Percentiles rank a stretch among this genome's conserved stretches.
Conservation (phyloP, 305 asterid genomes). For the Lippia alba region DNA sequence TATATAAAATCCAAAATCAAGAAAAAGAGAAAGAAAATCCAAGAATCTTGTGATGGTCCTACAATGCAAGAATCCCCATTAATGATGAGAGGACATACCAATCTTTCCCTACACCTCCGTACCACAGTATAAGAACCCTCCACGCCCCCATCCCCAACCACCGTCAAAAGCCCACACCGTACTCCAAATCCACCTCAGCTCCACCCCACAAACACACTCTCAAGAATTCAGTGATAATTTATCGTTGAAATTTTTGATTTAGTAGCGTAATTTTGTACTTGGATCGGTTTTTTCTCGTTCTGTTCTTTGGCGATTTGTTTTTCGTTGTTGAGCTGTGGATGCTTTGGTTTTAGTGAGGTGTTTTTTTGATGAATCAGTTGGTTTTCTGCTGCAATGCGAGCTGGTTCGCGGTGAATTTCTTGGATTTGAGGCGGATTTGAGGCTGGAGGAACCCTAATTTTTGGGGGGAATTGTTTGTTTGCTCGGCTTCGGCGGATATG, state of each 20-base stretch:
- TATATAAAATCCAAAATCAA: background rate
- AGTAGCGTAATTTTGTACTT: slow-evolving; percentile 5
- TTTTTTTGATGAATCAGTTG: slow-evolving; percentile 12
- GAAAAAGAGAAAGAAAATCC: background rate
- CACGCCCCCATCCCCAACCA: slow-evolving; percentile 32
- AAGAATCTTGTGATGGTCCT: background rate
- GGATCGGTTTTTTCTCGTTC: slow-evolving; percentile 35
- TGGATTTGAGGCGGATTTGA: slow-evolving; percentile 30
- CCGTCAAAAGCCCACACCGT: slow-evolving; percentile 41
- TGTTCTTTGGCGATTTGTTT: slow-evolving; percentile 1
- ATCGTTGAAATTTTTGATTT: background rate
- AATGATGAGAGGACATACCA: slow-evolving; percentile 33
- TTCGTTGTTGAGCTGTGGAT: slow-evolving; percentile 31
- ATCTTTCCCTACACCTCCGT: slow-evolving; percentile 38
- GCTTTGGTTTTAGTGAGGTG: slow-evolving; percentile 6
- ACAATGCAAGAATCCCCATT: background rate
- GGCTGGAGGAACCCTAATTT: slow-evolving; percentile 39
- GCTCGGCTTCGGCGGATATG: slow-evolving; percentile 48
- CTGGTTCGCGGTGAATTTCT: slow-evolving; percentile 31
- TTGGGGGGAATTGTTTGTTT: slow-evolving; percentile 34
- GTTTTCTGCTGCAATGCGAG: slow-evolving; percentile 44
- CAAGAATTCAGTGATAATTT: background rate
- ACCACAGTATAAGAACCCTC: slow-evolving; percentile 33
- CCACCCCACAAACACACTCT: slow-evolving; percentile 40
- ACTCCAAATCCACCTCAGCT: slow-evolving; percentile 54